Base-by-base conservation (phyloP, 1,284 basidiomycete genomes). In the Pseudozyma sp. region DNA sequence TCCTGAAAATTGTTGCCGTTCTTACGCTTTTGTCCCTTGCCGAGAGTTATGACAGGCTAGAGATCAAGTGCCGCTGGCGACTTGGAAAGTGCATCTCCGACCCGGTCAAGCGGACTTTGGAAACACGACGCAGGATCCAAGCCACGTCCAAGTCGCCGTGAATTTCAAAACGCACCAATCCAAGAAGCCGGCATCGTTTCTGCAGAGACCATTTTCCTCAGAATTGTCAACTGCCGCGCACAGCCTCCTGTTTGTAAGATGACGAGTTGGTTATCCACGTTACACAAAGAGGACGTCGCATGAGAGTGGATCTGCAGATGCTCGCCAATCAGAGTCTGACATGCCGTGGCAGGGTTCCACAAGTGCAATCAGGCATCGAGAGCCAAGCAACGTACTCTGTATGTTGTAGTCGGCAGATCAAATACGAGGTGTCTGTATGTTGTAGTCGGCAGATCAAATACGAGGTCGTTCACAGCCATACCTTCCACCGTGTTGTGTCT, bases 111-210 rank as follows among this genome's bases (percentile, higher is more conserved):
- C 19, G 45, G 45, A 21, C 12, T 11, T 11, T 7, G 25, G 11
- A 14, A 44, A 25, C 25, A 21, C 45, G 25, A 47, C 25, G 25
- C 25, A 31, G 25, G 25, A 31, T 9, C 21, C 19, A 47, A 47
- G 45, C 18, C 45, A 47, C 18, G 45, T 47, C 45, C 14, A 47
- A 25, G 45, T 47, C 19, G 45, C 45, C 45, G 19, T 25, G 10
- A 25, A 47, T 21, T 25, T 16, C 16, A n/a, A 40, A 12, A n/a
- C 16, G 12, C 39, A 25, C 12, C 18, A 25, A 21, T 16, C 18
- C 25, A 31, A 31, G 6, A 31, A 31, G 25, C 25, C 25, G 25
- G 25, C 25, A 31, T 31, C 25, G 25, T 31, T 31, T 31, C 6
- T 31, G 25, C 25, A 47, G 19, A 18, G 12, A 18, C 4, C 14